Conservation (phyloP, 495 filamentous ascomycete genomes). For the Tetracladium setigerum region DNA sequence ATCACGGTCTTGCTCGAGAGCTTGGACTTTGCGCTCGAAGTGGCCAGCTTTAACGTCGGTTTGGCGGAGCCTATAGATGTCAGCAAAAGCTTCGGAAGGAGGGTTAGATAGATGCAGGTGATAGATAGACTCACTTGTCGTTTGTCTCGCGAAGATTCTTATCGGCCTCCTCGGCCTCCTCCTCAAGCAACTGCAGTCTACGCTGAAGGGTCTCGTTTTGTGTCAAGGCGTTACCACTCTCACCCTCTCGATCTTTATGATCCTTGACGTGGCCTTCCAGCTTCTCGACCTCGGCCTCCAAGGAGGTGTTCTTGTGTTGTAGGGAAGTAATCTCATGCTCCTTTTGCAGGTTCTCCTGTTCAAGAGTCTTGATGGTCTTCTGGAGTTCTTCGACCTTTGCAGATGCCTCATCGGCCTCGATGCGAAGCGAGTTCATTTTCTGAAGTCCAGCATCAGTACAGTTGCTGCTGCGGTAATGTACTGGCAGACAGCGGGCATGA, state of each 20-base stretch:
- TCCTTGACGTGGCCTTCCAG: slow-evolving; percentile 69
- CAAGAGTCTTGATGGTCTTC: slow-evolving; percentile 75
- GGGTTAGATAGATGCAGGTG: slow-evolving; percentile 2
- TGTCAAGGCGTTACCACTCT: slow-evolving; percentile 64
- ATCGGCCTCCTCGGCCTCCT: slow-evolving; percentile 94
- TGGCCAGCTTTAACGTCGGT: slow-evolving; percentile 99
- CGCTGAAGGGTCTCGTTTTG: slow-evolving; percentile 86
- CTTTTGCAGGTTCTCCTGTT: slow-evolving; percentile 92
- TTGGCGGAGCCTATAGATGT: slow-evolving; percentile 72
- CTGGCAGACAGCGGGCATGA: too few species aligned
- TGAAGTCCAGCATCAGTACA: slow-evolving; percentile 24
- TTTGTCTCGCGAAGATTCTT: slow-evolving; percentile 92
- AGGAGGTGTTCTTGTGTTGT: slow-evolving; percentile 78
- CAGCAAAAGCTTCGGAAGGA: slow-evolving; percentile 6
- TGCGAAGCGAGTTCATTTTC: slow-evolving; percentile 90
- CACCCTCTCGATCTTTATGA: slow-evolving; percentile 67
- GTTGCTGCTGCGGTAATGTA: not conserved
- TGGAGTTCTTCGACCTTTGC: slow-evolving; percentile 80
- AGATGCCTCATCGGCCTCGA: slow-evolving; percentile 79
- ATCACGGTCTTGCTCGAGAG: slow-evolving; percentile 80
- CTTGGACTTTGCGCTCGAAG: slow-evolving; percentile 98
- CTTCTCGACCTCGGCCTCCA: slow-evolving; percentile 90
- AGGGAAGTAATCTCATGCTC: slow-evolving; percentile 97
- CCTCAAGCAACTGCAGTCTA: slow-evolving; percentile 90
- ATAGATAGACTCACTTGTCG: slow-evolving; percentile 70